Conservation (phyloP, 805 yeast genomes). For the Ogataea populi-albae region DNA sequence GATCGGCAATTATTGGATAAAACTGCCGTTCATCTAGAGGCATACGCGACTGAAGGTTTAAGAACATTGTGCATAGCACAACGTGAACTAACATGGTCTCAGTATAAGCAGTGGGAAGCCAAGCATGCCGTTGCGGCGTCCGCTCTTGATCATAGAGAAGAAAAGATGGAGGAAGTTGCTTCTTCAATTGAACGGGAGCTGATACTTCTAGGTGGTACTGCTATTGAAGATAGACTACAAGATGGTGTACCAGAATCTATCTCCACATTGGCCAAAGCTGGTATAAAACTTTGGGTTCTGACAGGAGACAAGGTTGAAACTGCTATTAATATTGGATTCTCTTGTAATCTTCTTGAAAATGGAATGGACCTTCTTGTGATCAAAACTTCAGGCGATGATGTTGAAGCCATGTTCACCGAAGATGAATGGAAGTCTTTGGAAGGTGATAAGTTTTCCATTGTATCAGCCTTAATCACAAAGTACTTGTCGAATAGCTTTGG, state of each 20-base stretch:
- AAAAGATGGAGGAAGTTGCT: conserved; percentile 68
- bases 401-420: conserved; percentile 39
- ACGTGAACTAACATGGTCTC: conserved; percentile 58
- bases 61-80: conserved; percentile 81
- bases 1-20: conserved; percentile 45
- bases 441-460: conserved; percentile 31
- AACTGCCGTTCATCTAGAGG: conserved; percentile 73
- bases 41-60: conserved; percentile 78
- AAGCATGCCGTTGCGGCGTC: conserved; percentile 65
- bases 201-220: conserved; percentile 74
- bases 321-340: conserved; percentile 82
- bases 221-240: conserved; percentile 81
- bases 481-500: conserved; percentile 55
- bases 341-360: conserved; percentile 71
- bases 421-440: conserved; percentile 23
- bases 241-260: conserved; percentile 87
- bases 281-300: conserved; percentile 80
- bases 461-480: conserved; percentile 47
- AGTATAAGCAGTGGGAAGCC: conserved; percentile 61
- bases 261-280: conserved; percentile 65
- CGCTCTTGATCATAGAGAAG: conserved; percentile 60
- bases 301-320: conserved; percentile 92
- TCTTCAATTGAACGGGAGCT: conserved; percentile 69
- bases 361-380: conserved; percentile 74
- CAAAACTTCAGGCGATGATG: conserved; percentile 56